Evolutionary conservation across 805 yeast species (phyloP).

Genomic region (Teunomyces lycoperdinae): DNA sequence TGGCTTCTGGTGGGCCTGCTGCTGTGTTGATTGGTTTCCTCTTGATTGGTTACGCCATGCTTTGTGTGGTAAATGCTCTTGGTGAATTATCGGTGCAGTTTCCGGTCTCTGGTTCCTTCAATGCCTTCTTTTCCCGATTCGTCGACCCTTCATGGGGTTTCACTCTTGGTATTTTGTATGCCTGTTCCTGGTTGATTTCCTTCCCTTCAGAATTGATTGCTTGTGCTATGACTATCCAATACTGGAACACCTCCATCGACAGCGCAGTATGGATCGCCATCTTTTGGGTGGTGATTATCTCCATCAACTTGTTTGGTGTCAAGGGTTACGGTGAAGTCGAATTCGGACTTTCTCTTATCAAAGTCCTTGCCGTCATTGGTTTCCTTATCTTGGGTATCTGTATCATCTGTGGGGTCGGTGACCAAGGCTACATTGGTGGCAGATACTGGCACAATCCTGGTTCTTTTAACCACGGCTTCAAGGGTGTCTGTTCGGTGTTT

Average conservation of each 20-base stretch:
- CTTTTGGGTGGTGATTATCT: conserved; percentile 29
- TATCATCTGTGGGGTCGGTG: conserved; percentile 31
- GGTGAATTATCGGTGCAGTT: conserved; percentile 54
- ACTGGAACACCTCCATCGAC: conserved; percentile 31
- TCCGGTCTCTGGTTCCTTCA: conserved; percentile 54
- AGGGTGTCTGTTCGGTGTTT: conserved; percentile 27
- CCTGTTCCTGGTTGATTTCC: conserved; percentile 31
- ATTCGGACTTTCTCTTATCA: conserved; percentile 22
- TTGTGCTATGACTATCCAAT: conserved; percentile 33
- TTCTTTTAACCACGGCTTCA: conserved; percentile 20
- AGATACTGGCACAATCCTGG: conserved; percentile 22
- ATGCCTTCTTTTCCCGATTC: conserved; percentile 49
- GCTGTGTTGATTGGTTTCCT: conserved; percentile 26
- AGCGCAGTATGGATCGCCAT: conserved; percentile 39
- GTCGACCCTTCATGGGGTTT: conserved; percentile 57
- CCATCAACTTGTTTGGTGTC: conserved; percentile 38
- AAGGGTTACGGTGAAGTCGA: conserved; percentile 31
- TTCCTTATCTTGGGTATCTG: conserved; percentile 30
- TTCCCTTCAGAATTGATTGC: conserved; percentile 33
- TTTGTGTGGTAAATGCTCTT: conserved; percentile 34
- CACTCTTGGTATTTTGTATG: conserved; percentile 50
- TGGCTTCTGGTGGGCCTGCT: conserved; percentile 33
- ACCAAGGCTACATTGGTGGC: conserved; percentile 18
- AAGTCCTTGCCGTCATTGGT: conserved; percentile 26
- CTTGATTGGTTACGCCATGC: conserved; percentile 20